phyloP scores from a whole-genome alignment of 1,139 yeast species.

The Nakaseomyces bracarensis region DNA sequence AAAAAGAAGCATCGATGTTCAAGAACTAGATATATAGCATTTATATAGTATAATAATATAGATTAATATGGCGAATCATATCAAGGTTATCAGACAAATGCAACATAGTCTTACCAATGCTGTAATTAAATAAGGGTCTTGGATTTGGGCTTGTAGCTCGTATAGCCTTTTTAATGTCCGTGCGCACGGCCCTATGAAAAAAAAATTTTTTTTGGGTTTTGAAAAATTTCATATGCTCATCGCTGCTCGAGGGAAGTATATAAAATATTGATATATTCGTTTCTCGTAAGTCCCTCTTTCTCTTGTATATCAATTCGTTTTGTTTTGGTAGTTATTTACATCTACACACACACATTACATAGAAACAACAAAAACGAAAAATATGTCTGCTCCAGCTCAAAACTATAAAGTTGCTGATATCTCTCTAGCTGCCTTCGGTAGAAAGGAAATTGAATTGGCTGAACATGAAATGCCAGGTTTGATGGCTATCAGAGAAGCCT shows the following conservation, averaged over 20 bases:
- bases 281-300: too few species aligned
- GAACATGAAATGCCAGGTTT: constrained; percentile 99
- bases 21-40: background rate
- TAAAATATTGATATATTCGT: too few species aligned
- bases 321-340: background rate
- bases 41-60: background rate
- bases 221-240: background rate
- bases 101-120: too few species aligned
- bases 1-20: constrained; percentile 6
- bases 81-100: too few species aligned
- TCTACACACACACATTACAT: background rate
- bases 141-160: background rate
- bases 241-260: constrained; percentile 4
- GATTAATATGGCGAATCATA: background rate
- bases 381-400: constrained; percentile 50
- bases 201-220: background rate
- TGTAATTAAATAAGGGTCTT: too few species aligned
- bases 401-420: constrained; percentile 97
- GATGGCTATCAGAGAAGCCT: constrained; percentile 92
- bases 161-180: background rate
- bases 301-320: background rate
- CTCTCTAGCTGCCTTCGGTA: constrained; percentile 98
- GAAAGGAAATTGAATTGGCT: constrained; percentile 98
- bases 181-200: background rate
- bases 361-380: constrained; percentile 9